Percentiles rank a stretch among this genome's conserved stretches.
These are phyloP conservation scores for Pythium apleroticum DNA, from an alignment of 352 stramenopile species.

Conservation along the genomic window DNA sequence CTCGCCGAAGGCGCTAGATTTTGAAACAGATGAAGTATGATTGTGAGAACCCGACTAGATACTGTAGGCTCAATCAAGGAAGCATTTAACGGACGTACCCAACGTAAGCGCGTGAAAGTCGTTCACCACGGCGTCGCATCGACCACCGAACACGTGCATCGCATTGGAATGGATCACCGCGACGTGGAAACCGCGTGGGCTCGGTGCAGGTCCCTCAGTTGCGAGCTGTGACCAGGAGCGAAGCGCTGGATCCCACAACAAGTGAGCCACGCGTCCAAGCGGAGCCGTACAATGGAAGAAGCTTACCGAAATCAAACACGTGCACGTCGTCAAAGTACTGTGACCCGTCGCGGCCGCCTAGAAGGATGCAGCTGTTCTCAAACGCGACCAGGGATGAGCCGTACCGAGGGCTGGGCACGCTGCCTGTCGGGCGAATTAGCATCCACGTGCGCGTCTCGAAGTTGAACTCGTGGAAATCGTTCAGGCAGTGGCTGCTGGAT, in stretches of 20 bases:
- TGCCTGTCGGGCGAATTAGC: constrained; percentile 66
- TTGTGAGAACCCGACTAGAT: too few relatives aligned
- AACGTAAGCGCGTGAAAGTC: constrained; percentile 96
- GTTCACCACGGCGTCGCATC: constrained; percentile 95
- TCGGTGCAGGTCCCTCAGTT: constrained; percentile 88
- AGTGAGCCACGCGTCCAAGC: not conserved
- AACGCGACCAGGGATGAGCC: constrained; percentile 89
- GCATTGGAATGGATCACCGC: constrained; percentile 91
- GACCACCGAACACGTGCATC: constrained; percentile 96
- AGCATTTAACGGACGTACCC: constrained; percentile 42
- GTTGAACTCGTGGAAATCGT: constrained; percentile 97
- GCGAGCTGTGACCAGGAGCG: constrained; percentile 90
- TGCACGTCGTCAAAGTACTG: constrained; percentile 97
- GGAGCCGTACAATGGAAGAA: too few relatives aligned
- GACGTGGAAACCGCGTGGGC: constrained; percentile 96
- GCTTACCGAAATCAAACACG: constrained; percentile 94
- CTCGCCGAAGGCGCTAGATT: constrained; percentile 39
- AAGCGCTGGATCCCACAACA: constrained; percentile 33
- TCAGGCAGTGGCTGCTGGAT: constrained; percentile 85
- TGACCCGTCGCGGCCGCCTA: constrained; percentile 97
- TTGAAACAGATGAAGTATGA: too few relatives aligned
- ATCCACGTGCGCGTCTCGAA: constrained; percentile 87
- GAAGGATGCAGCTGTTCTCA: constrained; percentile 93
- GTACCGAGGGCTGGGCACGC: constrained; percentile 66
- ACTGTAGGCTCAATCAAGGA: too few relatives aligned